phyloP scores from a whole-genome alignment of 352 stramenopile genomes.

The Paralagenidium karlingii region DNA sequence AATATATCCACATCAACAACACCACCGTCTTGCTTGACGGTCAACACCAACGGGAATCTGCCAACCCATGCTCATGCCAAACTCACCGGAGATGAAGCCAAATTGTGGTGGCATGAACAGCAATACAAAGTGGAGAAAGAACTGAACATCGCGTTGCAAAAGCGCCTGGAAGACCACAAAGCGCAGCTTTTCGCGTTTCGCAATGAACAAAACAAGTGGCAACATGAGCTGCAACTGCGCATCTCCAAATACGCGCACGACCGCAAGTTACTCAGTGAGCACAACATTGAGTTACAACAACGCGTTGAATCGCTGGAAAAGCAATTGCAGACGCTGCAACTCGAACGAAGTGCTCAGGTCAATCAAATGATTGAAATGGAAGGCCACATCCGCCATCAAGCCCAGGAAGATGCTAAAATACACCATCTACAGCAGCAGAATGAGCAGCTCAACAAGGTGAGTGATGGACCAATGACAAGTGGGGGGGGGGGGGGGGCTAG shows the following conservation, averaged over 20 bases:
- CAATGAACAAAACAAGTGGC: conserved; percentile 71
- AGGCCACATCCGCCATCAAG: conserved; percentile 28
- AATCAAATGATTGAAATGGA: conserved; percentile 52
- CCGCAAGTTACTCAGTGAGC: conserved; percentile 61
- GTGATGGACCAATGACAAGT: no score
- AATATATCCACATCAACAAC: no score
- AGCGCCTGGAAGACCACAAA: conserved; percentile 56
- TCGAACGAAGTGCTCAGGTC: conserved; percentile 42
- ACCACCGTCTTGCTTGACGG: no score
- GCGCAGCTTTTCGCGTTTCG: conserved; percentile 68
- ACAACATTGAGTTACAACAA: conserved; percentile 70
- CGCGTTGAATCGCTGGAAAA: conserved; percentile 33
- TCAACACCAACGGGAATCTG: no score
- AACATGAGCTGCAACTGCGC: conserved; percentile 61
- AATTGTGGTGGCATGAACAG: conserved; percentile 43
- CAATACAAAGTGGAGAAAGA: conserved; percentile 41
- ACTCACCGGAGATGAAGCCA: no score
- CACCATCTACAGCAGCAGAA: conserved; percentile 21
- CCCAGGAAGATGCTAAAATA: conserved; percentile 13
- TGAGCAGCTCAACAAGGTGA: conserved; percentile 26
- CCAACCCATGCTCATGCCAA: no score
- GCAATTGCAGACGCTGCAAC: conserved; percentile 23
- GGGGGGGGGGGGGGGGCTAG: no score
- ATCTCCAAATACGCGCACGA: conserved; percentile 72
- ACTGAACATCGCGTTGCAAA: conserved; percentile 30